Base-by-base conservation (phyloP, 1,139 yeast genomes). In the Suhomyces bribrorum region DNA sequence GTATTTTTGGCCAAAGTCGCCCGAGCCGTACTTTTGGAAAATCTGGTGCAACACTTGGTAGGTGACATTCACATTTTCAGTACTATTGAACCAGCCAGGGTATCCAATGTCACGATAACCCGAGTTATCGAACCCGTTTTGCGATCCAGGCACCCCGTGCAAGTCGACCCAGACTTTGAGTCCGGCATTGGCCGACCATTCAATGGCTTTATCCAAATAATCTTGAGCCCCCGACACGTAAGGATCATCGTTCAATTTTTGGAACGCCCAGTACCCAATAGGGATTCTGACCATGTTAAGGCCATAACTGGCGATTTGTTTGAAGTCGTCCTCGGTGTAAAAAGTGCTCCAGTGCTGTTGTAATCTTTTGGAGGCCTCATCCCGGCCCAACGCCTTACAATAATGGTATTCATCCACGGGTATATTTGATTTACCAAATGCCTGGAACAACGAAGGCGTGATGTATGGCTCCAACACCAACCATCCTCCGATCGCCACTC, bases 121-220 rank as follows among this genome's bases (percentile, higher is more conserved):
- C 3, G 84, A 78, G 54, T 81, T 81, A 50, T 81, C 86, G 54
- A 81, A 81, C n/a, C 86, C 86, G 54, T 81, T 81, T 50, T 81
- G 86, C 2, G 84, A 76, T 1, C 84, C 84, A 3, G 86, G 86
- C 7, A 72, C 78, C 17, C 86, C 86, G 51, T 81, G 86, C 38
- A 81, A 59, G 54, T 81, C 86, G 37, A 81, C 63, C 85, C 81
- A 75, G 8, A 78, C 79, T 45, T 75, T 77, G 38, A 81, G 56
- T 22, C 64, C 76, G 46, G 75, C 56, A 22, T 62, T 59, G 25
- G 66, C 52, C 16, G 81, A 73, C 87, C 87, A 81, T 18, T 56
- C 66, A 26, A 81, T 59, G 2, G 85, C 81, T 43, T 64, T 55
- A 40, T 79, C 79, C 36, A 81, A 56, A 50, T 78, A 80, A 2